These are phyloP conservation scores for Mesembryanthemum crystallinum DNA, from an alignment of 148 eudicot species.

Conservation along the genomic window DNA sequence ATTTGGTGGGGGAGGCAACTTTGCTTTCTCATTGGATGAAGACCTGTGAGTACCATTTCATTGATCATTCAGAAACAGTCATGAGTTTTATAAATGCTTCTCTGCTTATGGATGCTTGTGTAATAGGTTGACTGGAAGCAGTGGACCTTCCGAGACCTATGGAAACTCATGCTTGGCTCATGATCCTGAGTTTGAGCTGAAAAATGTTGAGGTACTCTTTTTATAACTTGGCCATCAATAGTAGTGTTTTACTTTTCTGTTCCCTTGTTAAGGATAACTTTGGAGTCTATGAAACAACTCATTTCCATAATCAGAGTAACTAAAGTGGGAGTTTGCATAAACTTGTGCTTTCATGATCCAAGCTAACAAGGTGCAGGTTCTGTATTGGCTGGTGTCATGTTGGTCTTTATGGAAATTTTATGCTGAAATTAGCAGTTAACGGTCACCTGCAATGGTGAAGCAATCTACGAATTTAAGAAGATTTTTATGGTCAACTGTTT, in stretches of 20 bases:
- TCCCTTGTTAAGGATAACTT: not conserved
- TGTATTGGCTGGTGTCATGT: too few relatives aligned
- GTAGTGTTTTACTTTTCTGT: not conserved
- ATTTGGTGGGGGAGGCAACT: constrained; percentile 85
- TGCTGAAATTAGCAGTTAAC: too few relatives aligned
- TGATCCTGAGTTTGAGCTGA: constrained; percentile 69
- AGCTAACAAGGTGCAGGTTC: too few relatives aligned
- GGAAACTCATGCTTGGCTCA: constrained; percentile 83
- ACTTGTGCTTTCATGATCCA: too few relatives aligned
- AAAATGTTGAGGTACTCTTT: constrained; percentile 78
- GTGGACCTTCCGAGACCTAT: constrained; percentile 95
- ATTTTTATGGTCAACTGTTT: too few relatives aligned
- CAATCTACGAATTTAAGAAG: too few relatives aligned
- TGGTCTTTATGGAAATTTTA: too few relatives aligned
- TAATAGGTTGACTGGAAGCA: constrained; percentile 71
- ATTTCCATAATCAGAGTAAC: not conserved
- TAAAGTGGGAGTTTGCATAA: too few relatives aligned
- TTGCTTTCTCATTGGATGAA: constrained; percentile 72
- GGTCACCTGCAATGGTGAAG: too few relatives aligned
- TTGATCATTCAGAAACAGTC: not conserved
- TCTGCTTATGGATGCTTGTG: constrained; percentile 1
- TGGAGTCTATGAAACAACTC: not conserved
- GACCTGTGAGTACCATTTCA: constrained; percentile 65
- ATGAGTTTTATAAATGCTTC: not conserved
- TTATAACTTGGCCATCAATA: not conserved